These are phyloP conservation scores for Aspergillus cejpii DNA, from an alignment of 2,329 filamentous ascomycete species.

Conservation along the genomic window DNA sequence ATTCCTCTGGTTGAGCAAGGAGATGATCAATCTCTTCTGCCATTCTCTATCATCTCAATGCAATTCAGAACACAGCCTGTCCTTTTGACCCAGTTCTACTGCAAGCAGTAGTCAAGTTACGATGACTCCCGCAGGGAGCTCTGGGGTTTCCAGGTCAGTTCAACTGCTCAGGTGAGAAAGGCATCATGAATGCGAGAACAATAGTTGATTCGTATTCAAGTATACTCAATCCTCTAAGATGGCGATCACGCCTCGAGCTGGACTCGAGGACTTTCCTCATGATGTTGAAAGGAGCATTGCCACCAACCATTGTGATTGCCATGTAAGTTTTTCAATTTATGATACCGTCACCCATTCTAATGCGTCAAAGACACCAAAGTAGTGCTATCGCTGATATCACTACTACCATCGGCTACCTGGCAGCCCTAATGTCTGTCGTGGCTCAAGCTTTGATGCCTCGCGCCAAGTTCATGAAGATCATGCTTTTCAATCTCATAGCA, in stretches of 20 bases:
- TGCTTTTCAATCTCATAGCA: slow-evolving; percentile 53
- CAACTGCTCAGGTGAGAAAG: slow-evolving; percentile 10
- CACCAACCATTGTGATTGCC: slow-evolving; percentile 51
- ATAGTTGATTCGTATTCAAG: slow-evolving; percentile 2
- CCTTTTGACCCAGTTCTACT: not conserved
- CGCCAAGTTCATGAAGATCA: slow-evolving; percentile 64
- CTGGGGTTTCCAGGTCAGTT: not conserved
- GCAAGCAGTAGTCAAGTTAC: not conserved
- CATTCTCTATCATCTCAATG: not conserved
- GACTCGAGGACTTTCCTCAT: slow-evolving; percentile 24
- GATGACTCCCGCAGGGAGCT: slow-evolving; percentile 9
- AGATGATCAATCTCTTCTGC: slow-evolving; percentile 2
- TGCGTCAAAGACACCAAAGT: slow-evolving; percentile 40
- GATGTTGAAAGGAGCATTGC: slow-evolving; percentile 48
- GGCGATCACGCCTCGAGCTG: slow-evolving; percentile 23
- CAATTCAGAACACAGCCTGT: no score
- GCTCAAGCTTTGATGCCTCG: slow-evolving; percentile 59
- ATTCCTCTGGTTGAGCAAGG: not conserved
- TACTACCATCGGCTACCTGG: slow-evolving; percentile 48
- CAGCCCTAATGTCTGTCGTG: slow-evolving; percentile 59
- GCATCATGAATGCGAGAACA: not conserved
- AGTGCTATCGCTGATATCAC: slow-evolving; percentile 46
- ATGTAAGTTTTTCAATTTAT: slow-evolving; percentile 45
- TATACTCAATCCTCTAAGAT: slow-evolving; percentile 11
- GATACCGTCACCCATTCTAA: not conserved